These are phyloP conservation scores for Fusarium musae DNA, from an alignment of 2,329 filamentous ascomycete species.

Conservation along the genomic window DNA sequence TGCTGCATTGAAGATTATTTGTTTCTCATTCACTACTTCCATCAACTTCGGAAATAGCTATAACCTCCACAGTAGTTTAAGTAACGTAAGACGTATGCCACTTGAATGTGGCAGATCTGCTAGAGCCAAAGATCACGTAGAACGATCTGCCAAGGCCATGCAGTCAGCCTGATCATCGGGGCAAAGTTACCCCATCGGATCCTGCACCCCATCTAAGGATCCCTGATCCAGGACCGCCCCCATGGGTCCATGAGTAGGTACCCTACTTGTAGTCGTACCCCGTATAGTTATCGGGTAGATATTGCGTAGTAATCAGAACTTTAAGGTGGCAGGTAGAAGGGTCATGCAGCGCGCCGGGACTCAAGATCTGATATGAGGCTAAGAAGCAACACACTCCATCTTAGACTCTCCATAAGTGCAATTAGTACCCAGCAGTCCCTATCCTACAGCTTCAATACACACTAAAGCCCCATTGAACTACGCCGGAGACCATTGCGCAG, in stretches of 20 bases:
- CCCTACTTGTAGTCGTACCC: no score
- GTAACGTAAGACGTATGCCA: not conserved
- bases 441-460: no score
- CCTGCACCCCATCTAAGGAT: not conserved
- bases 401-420: not conserved
- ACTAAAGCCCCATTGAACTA: no score
- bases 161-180: not conserved
- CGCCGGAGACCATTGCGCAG: no score
- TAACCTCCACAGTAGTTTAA: accelerated
- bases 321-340: accelerated
- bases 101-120: accelerated
- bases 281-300: not conserved
- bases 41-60: accelerated
- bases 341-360: not conserved
- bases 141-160: not conserved
- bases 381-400: accelerated
- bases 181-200: not conserved
- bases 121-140: not conserved
- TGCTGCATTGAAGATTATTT: not conserved
- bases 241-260: no score
- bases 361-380: not conserved
- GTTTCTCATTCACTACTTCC: no score
- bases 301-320: no score
- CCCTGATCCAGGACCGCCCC: no score
- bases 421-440: no score